A percentile compares a stretch with the other conserved stretches of the same genome.
Conservation (phyloP, 129 eudicot species). For the Apium graveolens region DNA sequence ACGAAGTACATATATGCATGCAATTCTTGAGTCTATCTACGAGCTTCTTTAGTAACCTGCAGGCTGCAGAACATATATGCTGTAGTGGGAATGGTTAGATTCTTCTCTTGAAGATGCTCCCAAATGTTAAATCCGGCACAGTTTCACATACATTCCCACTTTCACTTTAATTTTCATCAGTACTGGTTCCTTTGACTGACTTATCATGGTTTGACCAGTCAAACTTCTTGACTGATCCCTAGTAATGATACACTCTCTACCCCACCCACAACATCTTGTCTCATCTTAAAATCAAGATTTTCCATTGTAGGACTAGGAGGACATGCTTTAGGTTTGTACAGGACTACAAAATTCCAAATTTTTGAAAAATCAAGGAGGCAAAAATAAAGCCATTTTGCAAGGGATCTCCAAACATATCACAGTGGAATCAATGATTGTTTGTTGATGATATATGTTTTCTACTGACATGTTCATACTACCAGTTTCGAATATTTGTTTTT, state of each 20-base stretch:
- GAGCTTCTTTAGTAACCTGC: neutral
- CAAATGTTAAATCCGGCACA: conserved; percentile 9
- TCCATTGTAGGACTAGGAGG: neutral
- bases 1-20: no score
- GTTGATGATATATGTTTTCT: conserved; percentile 3
- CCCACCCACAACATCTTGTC: conserved; percentile 1
- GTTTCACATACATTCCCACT: conserved; percentile 3
- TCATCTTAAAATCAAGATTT: neutral
- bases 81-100: neutral
- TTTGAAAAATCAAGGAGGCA: conserved; percentile 9
- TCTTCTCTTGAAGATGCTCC: conserved; percentile 8
- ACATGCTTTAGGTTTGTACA: neutral
- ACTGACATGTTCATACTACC: neutral
- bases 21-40: neutral
- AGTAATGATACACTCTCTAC: neutral
- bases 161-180: conserved; percentile 10
- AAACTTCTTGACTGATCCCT: neutral
- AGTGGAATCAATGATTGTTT: conserved; percentile 10
- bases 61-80: neutral
- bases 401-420: conserved; percentile 1
- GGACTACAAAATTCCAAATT: neutral
- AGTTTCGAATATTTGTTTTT: neutral
- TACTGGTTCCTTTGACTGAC: conserved; percentile 9
- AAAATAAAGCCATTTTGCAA: conserved; percentile 2
- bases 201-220: conserved; percentile 6